Base-by-base conservation (phyloP, 2,329 filamentous ascomycete genomes). In the Onygena corvina region DNA sequence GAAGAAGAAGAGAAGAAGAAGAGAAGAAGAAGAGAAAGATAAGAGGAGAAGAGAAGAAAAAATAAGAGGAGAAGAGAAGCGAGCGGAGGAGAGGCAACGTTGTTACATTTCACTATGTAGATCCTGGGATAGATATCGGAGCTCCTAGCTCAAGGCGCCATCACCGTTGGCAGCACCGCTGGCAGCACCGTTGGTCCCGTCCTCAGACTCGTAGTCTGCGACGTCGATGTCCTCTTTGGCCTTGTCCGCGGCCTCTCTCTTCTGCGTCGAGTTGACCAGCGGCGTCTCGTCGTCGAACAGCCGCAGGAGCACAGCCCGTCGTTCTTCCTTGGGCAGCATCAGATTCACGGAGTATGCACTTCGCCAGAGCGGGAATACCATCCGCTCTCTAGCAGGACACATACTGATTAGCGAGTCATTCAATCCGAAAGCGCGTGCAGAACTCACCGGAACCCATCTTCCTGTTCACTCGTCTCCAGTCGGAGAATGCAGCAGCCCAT, bases 291-390 rank as follows among this genome's bases (percentile, higher is more conserved):
- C 90, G 63, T 95, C 93, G 71, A 83, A 98, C 53, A 98, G 74
- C 18, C 92, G 77, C 55, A 96, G 73, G 58, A 96, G 71, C 86
- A 96, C 93, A 1, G 92, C 92, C 20, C 81, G 83, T 12, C 92
- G 80, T 57, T 98, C 92, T 65, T 98, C 92, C 72, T 98, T 98
- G 46, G 92, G 90, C 61, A 98, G 74, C 92, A 98, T 98, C 48
- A 98, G 77, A 65, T 98, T 98, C 52, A 96, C 75, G 16, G 84
- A 90, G 58, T 89, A 82, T 53, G 94, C 77, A 63, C 88, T 93
- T 68, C 93, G 84, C 92, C 92, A 98, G 23, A 98, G 72, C 2
- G 92, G 92, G 14, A 98, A 75, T 1, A 90, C 85, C 79, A 95
- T 87, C 21, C 79, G 74, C 71, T 96, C 90, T 47, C 70, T 73